Conservation (phyloP, 257 asterid genomes). For the Solanum verrucosum region DNA sequence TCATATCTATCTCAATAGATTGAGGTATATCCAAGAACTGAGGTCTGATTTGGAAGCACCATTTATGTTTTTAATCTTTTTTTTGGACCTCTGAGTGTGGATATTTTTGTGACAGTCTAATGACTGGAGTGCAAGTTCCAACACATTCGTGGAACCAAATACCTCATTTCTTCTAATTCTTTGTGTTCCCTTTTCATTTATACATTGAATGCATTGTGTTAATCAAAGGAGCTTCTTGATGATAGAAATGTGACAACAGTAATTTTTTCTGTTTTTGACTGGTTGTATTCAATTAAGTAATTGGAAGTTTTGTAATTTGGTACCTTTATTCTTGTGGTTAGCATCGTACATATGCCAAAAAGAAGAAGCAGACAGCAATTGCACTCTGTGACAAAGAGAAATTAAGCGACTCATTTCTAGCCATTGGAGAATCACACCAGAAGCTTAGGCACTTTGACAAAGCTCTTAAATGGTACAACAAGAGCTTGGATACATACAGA, state of each 20-base stretch:
- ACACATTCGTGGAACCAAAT: neutral
- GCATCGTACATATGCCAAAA: slow-evolving; percentile 67
- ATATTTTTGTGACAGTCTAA: neutral
- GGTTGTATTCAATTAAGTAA: slow-evolving; percentile 4
- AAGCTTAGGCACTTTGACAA: slow-evolving; percentile 52
- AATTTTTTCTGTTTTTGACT: neutral
- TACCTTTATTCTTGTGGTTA: slow-evolving; percentile 26
- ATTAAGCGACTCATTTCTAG: slow-evolving; percentile 72
- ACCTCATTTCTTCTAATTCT: neutral
- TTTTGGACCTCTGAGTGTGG: neutral
- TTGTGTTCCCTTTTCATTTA: neutral
- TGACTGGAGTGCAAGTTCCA: neutral
- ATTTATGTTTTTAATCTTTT: neutral
- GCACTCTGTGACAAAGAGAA: slow-evolving; percentile 83
- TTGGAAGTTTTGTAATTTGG: neutral
- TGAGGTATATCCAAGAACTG: neutral
- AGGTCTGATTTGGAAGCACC: neutral
- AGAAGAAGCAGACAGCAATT: slow-evolving; percentile 50
- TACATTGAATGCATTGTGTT: neutral
- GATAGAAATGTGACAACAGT: neutral
- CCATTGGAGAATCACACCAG: slow-evolving; percentile 78
- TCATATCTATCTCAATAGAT: neutral
- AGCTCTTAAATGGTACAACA: slow-evolving; percentile 77
- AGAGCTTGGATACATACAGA: slow-evolving; percentile 61
- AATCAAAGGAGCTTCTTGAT: neutral